Base-by-base conservation (phyloP, 352 stramenopile genomes). In the Phytophthora citrophthora region DNA sequence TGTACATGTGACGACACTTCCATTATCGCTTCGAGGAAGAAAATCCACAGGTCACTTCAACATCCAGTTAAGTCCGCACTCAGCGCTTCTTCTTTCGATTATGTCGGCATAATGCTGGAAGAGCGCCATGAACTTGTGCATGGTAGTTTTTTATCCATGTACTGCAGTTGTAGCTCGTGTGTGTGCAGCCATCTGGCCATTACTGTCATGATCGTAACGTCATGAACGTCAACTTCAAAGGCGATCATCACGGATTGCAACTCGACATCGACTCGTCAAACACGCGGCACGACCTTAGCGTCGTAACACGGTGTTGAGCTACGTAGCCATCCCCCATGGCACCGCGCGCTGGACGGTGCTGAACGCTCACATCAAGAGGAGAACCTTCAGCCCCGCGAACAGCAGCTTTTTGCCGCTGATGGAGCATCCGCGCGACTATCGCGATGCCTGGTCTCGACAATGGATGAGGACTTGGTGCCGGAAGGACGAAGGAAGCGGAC, bases 361-460 rank as follows among this genome's bases (percentile, higher is more conserved):
- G 29, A 2, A 32, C 29, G 29, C 29, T 32, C 6, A 11, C 29
- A 32, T 32, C 29, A 32, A 32, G 29, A 10, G 29, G 29, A 34
- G 29, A 10, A 34, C 11, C 8, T 34, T 34, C 29, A 32, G 29
- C 29, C 29, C 1, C 8, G 8, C 26, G 26, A 29, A 29, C 26
- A 29, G 27, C 27, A 20, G 18, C 18, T 20, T 20, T 20, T 20
- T 20, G 18, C 18, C 18, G 27, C 27, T 7, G 27, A 31, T 34
- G 9, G 29, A 34, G 8, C 29, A 13, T 12, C 20, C 26, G 44
- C 27, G 36, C 23, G 46, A 60, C 39, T 54, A 65, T 10, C 48
- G 26, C 41, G 10, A 40, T 26, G n/a, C 2, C 11, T 13, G 34
- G 57, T 59, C 45, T 64, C 56, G 46, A 58, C 55, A 64, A 49